Evolutionary conservation across 192 early-diverging fungal species (phyloP), one percentile per base, ranked within the genome.

Genomic region (Coemansia sp.): DNA sequence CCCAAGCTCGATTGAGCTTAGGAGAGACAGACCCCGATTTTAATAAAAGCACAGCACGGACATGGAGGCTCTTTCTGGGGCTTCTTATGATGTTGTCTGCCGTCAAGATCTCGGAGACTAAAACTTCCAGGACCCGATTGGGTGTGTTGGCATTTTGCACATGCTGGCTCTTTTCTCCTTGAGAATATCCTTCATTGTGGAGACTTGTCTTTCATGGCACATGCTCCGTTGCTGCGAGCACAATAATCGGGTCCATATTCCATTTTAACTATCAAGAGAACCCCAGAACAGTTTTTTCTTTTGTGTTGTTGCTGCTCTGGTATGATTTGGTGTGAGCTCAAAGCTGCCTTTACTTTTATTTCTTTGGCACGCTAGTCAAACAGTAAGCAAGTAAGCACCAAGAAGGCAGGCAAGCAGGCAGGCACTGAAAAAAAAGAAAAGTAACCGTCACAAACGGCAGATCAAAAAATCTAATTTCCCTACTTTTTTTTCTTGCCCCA

Each of bases 31-130:
- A 70, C 64, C 77, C 77, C 72, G 72, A 74, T 80, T 74, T 66
- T 57, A 46, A 53, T 52, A 68, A 76, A 80, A 80, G 77, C 77
- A 80, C 77, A 80, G 77, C 77, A 61, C 72, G 68, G 77, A 80
- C 70, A 31, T 66, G 49, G 66, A 59, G 68, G 68, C 55, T 28
- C 52, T 34, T n/a, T 13, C 51, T 56, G 37, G 25, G 28, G 72
- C 51, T 68, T 39, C 77, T 63, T 60, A 80, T 61, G 77, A 80
- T 68, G 71, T 71, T 68, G 72, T 53, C 77, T 80, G 77, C 59
- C 77, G 77, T 80, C 77, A 80, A 59, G 55, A 74, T 71, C 62
- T 80, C 77, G 77, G 77, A 80, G 72, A 80, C 31, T 26, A 64
- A 23, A 58, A 10, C 12, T 34, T 9, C 37, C 29, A 28, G 39